These are phyloP conservation scores for Eucalyptus pumila DNA, from an alignment of 345 rosid genomes.

Conservation along the genomic window DNA sequence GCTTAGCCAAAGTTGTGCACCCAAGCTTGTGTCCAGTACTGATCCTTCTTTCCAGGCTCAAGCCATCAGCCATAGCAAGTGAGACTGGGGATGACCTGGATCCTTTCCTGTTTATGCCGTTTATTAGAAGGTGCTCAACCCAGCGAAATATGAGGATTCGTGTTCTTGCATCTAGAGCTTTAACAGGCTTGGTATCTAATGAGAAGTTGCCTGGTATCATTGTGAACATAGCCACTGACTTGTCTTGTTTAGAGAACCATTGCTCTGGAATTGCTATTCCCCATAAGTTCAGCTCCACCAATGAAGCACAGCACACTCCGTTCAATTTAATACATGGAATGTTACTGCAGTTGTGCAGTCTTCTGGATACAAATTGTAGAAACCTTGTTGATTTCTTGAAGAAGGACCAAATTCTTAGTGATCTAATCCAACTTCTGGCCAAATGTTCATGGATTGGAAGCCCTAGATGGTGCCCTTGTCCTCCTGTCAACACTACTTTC, in stretches of 20 bases:
- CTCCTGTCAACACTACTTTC: constrained; percentile 65
- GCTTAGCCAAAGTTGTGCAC: constrained; percentile 61
- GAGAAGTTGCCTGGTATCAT: constrained; percentile 65
- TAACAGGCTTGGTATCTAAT: constrained; percentile 82
- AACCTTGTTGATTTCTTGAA: constrained; percentile 58
- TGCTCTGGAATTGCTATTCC: neutral
- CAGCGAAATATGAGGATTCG: constrained; percentile 84
- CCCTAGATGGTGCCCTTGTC: constrained; percentile 69
- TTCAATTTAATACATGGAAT: constrained; percentile 76
- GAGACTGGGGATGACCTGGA: constrained; percentile 87
- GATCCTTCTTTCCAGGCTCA: constrained; percentile 89
- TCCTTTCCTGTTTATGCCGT: constrained; percentile 87
- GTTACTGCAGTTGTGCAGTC: constrained; percentile 68
- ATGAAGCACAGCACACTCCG: constrained; percentile 15
- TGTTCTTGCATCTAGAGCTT: constrained; percentile 86
- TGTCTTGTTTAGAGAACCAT: constrained; percentile 18
- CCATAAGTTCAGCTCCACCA: neutral
- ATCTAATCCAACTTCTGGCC: constrained; percentile 39
- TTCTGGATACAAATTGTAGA: constrained; percentile 74
- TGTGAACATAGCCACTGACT: constrained; percentile 52
- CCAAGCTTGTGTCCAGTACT: constrained; percentile 95
- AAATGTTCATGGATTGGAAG: constrained; percentile 66
- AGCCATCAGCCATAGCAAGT: constrained; percentile 83
- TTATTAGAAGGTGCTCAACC: constrained; percentile 83
- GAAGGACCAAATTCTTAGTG: constrained; percentile 71